Base-by-base conservation (phyloP, 148 eudicot species). In the Heliosperma pusillum region DNA sequence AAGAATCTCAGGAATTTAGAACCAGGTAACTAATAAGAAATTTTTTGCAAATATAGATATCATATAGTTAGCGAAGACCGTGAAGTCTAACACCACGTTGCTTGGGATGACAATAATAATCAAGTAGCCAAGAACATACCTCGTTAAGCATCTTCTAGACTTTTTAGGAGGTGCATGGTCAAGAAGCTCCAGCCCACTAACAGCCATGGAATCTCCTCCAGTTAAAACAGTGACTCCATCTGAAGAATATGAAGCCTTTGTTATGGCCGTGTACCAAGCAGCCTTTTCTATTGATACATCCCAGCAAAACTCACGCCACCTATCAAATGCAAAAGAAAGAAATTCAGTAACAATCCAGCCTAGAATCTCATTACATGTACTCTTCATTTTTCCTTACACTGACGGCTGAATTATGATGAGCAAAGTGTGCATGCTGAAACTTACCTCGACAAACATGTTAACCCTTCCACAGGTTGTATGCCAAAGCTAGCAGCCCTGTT, bases 281-380 rank as follows among this genome's bases (percentile, higher is more conserved):
- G 91, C 96, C 85, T 87, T 90, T 81, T 95, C 99, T 60, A 86
- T 71, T 53, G 94, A 84, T 60, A 86, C 85, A 79, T 95, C 99
- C 79, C 80, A 87, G 80, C 89, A 88, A 76, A 86, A 92, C 77
- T 90, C 93, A 63, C 87, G 80, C 99, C 99, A 95, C 57, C 98
- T 95, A 76, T 68, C 80, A 77, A 67, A 58, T 66, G 69, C 60
- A 16, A 16, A 15, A 26, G 60, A 59, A 72, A 53, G 26, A 33
- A 19, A 74, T 72, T 63, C n/a, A 70, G 22, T 36, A 22, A 24
- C 25, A 74, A 27, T 62, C 44, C 42, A 20, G 36, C 40, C 10
- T 69, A 53, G 59, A 58, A 66, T 16, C 42, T n/a, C 55, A 30
- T 13, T 13, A 10, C 22, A 66, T 11, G 70, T 29, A 26, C 55